Base-by-base conservation (phyloP, 345 rosid species). In the Salix exigua region DNA sequence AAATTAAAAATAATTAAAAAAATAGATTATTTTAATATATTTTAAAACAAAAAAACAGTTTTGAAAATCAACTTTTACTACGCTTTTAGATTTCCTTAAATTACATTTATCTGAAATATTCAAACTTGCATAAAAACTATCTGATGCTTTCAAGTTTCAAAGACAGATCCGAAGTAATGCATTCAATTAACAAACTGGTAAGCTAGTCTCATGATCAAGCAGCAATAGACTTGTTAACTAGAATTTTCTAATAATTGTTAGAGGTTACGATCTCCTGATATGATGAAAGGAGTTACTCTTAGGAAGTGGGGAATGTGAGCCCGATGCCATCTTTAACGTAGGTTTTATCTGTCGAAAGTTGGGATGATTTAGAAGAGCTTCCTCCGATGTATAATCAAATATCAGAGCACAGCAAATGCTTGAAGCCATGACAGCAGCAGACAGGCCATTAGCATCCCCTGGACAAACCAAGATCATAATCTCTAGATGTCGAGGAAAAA, bases 321-420 rank as follows among this genome's bases (percentile, higher is more conserved):
- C 61, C 21, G 3, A 2, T 38, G 3, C 12, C 37, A 25, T 44
- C 42, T 13, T 12, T 44, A 21, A 40, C 68, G 62, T 18, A 17
- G 1, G 50, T n/a, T 74, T 73, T 87, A 91, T 94, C 94, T 31
- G 60, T 76, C 78, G 69, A 91, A 91, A 88, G 75, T 72, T 73
- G 13, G 86, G 85, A 84, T 83, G 89, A 74, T 81, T 81, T n/a
- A 83, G 81, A 73, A 93, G 91, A 79, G 88, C 88, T 71, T 84
- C 90, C 81, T 93, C 96, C 55, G 99, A 93, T 68, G 89, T 88
- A 50, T 73, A 78, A 75, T 89, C 98, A 58, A 93, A 80, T 73
- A 91, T 78, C 81, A 95, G 77, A 7, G 92, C 77, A 83, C 35
- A 33, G 5, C 92, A 88, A 72, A 96, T 86, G 83, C 93, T 91